Conservation (phyloP, 768 basidiomycete species). For the Tylopilus sp. region DNA sequence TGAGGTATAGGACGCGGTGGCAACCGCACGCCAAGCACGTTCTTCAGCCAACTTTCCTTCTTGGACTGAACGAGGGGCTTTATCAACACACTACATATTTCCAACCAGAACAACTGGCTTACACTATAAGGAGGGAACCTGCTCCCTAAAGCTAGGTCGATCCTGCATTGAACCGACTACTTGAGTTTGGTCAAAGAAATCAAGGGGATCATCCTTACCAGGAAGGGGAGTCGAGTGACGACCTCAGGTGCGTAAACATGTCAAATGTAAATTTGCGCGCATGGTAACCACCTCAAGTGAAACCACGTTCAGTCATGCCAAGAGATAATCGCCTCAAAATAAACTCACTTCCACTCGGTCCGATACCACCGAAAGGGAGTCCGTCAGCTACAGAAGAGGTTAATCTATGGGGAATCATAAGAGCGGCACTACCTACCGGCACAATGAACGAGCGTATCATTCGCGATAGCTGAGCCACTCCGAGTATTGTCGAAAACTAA, state of each 20-base stretch:
- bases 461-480: conserved; percentile 67
- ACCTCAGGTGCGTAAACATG: conserved; percentile 70
- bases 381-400: conserved; percentile 42
- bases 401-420: not conserved
- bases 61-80: conserved; percentile 12
- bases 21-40: conserved; percentile 11
- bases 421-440: conserved; percentile 38
- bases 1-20: conserved; percentile 21
- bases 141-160: conserved; percentile 23
- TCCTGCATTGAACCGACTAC: conserved; percentile 10
- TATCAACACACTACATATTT: not conserved
- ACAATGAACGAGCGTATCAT: conserved; percentile 64
- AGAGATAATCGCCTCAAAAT: not conserved
- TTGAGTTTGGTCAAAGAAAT: conserved; percentile 1
- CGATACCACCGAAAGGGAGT: conserved; percentile 73
- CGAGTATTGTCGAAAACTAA: conserved; percentile 66
- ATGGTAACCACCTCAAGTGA: conserved; percentile 55
- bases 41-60: conserved; percentile 24
- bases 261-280: conserved; percentile 76
- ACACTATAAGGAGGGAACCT: conserved; percentile 31
- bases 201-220: conserved; percentile 21
- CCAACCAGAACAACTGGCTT: not conserved
- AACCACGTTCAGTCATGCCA: not conserved
- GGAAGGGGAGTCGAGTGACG: conserved; percentile 44
- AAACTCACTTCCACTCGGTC: conserved; percentile 65